phyloP scores from a whole-genome alignment of 768 basidiomycete species.

The Mycena metata region DNA sequence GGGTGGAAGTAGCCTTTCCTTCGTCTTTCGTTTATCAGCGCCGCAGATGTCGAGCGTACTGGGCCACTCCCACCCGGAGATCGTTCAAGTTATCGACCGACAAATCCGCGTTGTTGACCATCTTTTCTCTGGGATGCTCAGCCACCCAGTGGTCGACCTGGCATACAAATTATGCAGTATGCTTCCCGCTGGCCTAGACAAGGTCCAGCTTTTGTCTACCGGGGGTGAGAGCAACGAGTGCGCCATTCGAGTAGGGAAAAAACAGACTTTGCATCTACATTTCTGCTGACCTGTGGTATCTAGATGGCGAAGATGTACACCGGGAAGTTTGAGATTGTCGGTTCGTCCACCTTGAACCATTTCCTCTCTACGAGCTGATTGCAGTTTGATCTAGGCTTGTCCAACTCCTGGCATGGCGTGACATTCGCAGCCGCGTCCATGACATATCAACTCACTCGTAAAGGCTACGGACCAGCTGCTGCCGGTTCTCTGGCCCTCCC shows the following conservation, averaged over 20 bases:
- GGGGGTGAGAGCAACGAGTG: slow-evolving; percentile 40
- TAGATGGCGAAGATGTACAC: slow-evolving; percentile 42
- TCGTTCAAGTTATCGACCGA: slow-evolving; percentile 32
- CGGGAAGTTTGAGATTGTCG: slow-evolving; percentile 42
- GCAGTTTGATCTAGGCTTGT: slow-evolving; percentile 26
- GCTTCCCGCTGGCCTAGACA: slow-evolving; percentile 41
- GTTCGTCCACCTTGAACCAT: slow-evolving; percentile 5
- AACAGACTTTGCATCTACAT: not conserved
- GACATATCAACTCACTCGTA: slow-evolving; percentile 41
- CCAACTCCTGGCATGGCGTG: slow-evolving; percentile 42
- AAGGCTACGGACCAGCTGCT: slow-evolving; percentile 40
- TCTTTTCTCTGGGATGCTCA: slow-evolving; percentile 40
- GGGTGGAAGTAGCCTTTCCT: too few relatives aligned
- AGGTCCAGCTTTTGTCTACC: slow-evolving; percentile 37
- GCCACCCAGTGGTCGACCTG: slow-evolving; percentile 36
- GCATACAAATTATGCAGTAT: slow-evolving; percentile 33
- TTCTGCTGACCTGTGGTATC: not conserved
- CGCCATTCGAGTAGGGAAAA: slow-evolving; percentile 32
- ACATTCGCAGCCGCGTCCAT: slow-evolving; percentile 41
- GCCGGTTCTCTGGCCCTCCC: slow-evolving; percentile 39
- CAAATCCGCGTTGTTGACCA: slow-evolving; percentile 37
- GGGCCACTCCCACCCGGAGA: slow-evolving; percentile 39
- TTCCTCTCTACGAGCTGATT: slow-evolving; percentile 1
- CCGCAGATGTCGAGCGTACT: slow-evolving; percentile 39
- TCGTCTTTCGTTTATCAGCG: not conserved